Evolutionary conservation across 352 stramenopile species (phyloP).

Genomic region (Pythium myriotylum): DNA sequence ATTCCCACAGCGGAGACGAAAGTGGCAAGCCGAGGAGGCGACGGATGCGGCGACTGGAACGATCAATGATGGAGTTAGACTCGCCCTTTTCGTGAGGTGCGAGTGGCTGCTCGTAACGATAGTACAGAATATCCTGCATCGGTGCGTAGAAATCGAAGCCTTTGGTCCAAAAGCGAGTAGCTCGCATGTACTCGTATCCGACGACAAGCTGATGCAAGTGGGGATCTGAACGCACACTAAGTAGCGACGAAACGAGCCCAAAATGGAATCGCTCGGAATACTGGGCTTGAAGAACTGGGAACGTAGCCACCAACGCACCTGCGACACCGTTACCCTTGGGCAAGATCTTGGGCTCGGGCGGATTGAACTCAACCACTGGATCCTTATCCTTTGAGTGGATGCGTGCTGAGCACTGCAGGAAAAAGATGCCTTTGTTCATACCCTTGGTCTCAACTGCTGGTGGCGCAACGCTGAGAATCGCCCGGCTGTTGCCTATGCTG

Average conservation of each 20-base stretch:
- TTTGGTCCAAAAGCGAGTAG: conserved; percentile 83
- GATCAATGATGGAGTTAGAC: conserved; percentile 16
- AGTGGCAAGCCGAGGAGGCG: conserved; percentile 55
- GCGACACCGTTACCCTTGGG: neutral
- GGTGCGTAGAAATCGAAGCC: conserved; percentile 88
- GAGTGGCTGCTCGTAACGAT: conserved; percentile 58
- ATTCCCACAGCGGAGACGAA: conserved; percentile 30
- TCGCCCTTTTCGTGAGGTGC: conserved; percentile 29
- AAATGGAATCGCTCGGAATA: conserved; percentile 89
- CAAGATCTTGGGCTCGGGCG: conserved; percentile 47
- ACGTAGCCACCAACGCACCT: conserved; percentile 15
- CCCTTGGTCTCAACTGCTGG: conserved; percentile 54
- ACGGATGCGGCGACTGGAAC: conserved; percentile 66
- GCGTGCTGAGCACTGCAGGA: conserved; percentile 81
- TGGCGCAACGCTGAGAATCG: conserved; percentile 75
- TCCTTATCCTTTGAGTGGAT: conserved; percentile 70
- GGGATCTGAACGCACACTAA: conserved; percentile 75
- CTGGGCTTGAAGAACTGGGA: conserved; percentile 70
- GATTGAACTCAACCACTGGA: conserved; percentile 78
- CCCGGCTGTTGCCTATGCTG: conserved; percentile 73
- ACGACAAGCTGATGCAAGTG: conserved; percentile 59
- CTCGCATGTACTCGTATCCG: conserved; percentile 76
- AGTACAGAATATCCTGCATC: conserved; percentile 62
- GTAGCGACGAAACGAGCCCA: conserved; percentile 52
- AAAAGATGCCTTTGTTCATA: conserved; percentile 38